Conservation (phyloP, 106 monocot species). For the Allium sativum region DNA sequence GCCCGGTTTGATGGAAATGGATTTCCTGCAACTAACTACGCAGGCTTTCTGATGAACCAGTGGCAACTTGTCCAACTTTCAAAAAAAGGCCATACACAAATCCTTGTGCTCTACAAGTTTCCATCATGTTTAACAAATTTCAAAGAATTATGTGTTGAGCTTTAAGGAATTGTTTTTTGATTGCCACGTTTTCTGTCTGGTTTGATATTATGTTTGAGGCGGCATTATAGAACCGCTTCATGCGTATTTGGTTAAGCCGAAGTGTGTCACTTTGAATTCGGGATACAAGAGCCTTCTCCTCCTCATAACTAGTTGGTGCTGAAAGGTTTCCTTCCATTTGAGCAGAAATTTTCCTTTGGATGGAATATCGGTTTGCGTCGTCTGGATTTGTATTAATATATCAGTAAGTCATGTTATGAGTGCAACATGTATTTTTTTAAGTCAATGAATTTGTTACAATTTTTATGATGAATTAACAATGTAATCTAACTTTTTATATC, state of each 20-base stretch:
- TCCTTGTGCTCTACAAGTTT: constrained; percentile 32
- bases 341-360: too few relatives aligned
- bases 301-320: neutral
- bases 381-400: too few relatives aligned
- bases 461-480: too few relatives aligned
- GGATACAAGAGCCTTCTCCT: neutral
- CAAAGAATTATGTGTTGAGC: constrained; percentile 33
- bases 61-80: constrained; percentile 7
- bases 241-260: neutral
- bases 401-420: too few relatives aligned
- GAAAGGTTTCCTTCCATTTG: too few relatives aligned
- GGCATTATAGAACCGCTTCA: neutral
- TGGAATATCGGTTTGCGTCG: too few relatives aligned
- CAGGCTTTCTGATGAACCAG: constrained; percentile 9
- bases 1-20: constrained; percentile 10
- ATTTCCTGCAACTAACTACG: constrained; percentile 17
- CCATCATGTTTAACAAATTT: constrained; percentile 45
- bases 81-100: constrained; percentile 24
- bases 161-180: constrained; percentile 27
- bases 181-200: constrained; percentile 7
- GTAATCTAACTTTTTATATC: too few relatives aligned
- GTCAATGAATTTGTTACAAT: too few relatives aligned
- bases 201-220: neutral
- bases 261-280: neutral
- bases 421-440: too few relatives aligned